These are phyloP conservation scores for Monosporascus cannonballus DNA, from an alignment of 2,329 filamentous ascomycete genomes.

Conservation along the genomic window DNA sequence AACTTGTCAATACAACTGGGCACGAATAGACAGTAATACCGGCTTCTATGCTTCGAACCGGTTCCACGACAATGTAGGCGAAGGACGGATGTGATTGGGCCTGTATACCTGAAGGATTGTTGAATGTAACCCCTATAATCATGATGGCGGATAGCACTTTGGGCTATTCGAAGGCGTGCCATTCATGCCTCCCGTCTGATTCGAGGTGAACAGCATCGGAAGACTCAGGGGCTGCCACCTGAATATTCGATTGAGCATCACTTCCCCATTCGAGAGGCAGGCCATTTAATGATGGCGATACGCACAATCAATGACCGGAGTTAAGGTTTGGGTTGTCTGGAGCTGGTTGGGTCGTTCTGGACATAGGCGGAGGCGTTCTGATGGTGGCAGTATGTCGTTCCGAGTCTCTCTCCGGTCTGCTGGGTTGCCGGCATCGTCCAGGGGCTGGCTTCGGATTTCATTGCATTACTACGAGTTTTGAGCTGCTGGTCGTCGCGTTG, in stretches of 20 bases:
- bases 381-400: too few species aligned
- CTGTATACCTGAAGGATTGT: background rate
- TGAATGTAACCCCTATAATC: background rate
- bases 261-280: background rate
- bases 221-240: background rate
- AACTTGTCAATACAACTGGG: constrained; percentile 11
- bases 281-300: too few species aligned
- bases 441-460: too few species aligned
- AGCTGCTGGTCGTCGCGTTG: too few species aligned
- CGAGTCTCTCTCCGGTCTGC: too few species aligned
- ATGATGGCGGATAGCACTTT: background rate
- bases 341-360: too few species aligned
- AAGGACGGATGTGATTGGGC: background rate
- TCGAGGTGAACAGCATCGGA: background rate
- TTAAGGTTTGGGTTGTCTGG: too few species aligned
- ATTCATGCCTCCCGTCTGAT: background rate
- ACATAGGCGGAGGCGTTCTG: too few species aligned
- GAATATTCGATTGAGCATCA: background rate
- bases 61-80: background rate
- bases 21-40: constrained; percentile 14
- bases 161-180: background rate
- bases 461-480: too few species aligned
- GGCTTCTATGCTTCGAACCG: constrained; percentile 3
- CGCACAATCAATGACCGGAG: too few species aligned
- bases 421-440: too few species aligned